phyloP scores from a whole-genome alignment of 306 rosid species.

The Glycine latifolia region DNA sequence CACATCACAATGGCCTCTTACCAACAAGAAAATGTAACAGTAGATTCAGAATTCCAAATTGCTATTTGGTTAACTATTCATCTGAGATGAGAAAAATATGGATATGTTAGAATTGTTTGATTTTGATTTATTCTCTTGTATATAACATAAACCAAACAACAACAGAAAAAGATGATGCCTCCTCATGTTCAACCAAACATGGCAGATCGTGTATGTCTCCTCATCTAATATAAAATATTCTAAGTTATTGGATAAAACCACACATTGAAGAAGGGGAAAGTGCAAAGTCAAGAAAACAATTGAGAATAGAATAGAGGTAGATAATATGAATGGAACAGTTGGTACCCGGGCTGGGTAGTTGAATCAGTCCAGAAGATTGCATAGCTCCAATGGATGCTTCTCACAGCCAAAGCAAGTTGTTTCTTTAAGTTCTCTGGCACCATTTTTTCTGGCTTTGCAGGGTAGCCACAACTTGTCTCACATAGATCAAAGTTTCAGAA shows the following conservation, averaged over 20 bases:
- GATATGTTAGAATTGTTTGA: conserved; percentile 16
- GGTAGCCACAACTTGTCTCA: conserved; percentile 45
- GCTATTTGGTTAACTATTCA: background rate
- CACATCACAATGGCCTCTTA: conserved; percentile 12
- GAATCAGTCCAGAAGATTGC: conserved; percentile 82
- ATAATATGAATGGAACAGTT: conserved; percentile 7
- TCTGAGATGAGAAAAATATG: conserved; percentile 2
- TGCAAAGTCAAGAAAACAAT: no score
- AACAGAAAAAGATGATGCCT: conserved; percentile 16
- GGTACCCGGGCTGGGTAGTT: conserved; percentile 67
- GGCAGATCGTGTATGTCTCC: background rate
- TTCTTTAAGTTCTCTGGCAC: conserved; percentile 65
- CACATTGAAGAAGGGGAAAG: no score
- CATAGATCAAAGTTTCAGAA: conserved; percentile 37
- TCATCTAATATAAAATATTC: conserved; percentile 16
- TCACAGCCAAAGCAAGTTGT: conserved; percentile 82
- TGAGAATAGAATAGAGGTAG: background rate
- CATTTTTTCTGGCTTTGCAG: conserved; percentile 38
- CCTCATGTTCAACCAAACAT: conserved; percentile 20
- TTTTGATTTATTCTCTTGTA: conserved; percentile 1
- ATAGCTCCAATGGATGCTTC: conserved; percentile 88
- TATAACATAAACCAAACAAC: conserved; percentile 19
- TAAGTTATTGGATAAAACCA: background rate
- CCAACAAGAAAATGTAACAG: conserved; percentile 27
- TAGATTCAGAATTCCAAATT: conserved; percentile 14